Evolutionary conservation across 345 rosid genomes (phyloP), one percentile per base, ranked within the genome.

Genomic region (Aurinia saxatilis): DNA sequence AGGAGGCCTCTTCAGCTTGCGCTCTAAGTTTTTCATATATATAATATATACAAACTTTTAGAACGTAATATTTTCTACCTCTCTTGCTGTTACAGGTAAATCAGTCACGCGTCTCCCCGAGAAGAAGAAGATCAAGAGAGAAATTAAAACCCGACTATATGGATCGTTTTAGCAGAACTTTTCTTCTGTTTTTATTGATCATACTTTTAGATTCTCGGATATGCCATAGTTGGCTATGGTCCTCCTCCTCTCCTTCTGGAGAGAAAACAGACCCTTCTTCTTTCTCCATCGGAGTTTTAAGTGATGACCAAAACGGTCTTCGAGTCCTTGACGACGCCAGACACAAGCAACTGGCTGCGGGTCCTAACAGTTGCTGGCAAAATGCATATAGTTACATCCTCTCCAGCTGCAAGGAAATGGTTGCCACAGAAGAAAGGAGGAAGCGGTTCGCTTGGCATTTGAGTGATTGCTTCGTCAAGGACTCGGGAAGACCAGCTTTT

Each of bases 381-480:
- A 82, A 69, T 33, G 91, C 96, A 4, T 87, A 89, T 48, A 55
- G 63, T 2, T 75, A 79, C 48, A 82, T 92, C 15, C 71, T 89
- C 44, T 56, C 79, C 1, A 90, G 91, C 8, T 92, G 98, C 68
- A 78, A 81, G 0, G 83, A 84, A 15, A 81, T 79, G 46, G 52
- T 83, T 35, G 86, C 85, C 0, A 46, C 65, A 1, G 91, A 87
- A 64, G 96, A 92, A 74, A 84, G 74, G 35, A 61, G 93, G 38
- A 71, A 79, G 13, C 60, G 95, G 30, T 89, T 92, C 31, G 97
- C 97, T 50, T 92, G 95, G 97, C 73, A 78, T 54, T 75, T 89
- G 7, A 84, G 84, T 1, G 93, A 89, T 58, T 92, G 98, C 72
- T 92, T 87, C 19, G 80, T 85, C 7, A 81, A 59, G 37, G 88